A percentile compares a stretch with the other conserved stretches of the same genome.
Conservation (phyloP, 139 green algal species). For the Closterium sp. region DNA sequence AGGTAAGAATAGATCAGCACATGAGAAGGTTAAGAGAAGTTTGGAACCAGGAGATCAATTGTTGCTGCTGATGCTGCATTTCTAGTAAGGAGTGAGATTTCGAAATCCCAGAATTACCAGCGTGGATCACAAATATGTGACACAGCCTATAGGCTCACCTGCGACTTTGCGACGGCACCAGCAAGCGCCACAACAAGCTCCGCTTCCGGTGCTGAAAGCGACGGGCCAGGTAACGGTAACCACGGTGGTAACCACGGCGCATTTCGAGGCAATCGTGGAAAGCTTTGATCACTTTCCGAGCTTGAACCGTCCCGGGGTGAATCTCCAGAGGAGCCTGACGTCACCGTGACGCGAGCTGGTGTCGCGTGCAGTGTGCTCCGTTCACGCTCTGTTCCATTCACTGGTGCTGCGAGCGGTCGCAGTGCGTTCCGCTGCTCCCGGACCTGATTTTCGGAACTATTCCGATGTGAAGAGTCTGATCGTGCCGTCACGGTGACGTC, state of each 20-base stretch:
- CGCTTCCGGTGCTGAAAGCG: neutral
- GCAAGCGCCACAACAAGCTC: neutral
- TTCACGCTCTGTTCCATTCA: too few species aligned
- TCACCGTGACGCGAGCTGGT: too few species aligned
- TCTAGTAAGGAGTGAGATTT: neutral
- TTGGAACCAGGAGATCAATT: neutral
- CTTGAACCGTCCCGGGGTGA: neutral
- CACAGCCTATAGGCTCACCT: neutral
- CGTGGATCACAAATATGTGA: neutral
- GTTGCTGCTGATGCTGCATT: neutral
- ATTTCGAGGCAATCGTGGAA: neutral
- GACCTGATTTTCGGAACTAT: too few species aligned
- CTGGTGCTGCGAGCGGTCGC: too few species aligned
- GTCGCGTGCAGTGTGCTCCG: too few species aligned
- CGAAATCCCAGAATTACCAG: too few species aligned
- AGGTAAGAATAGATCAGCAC: neutral
- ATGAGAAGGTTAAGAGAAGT: neutral
- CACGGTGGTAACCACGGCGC: neutral
- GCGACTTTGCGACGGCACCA: too few species aligned
- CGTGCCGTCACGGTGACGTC: too few species aligned
- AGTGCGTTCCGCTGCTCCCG: too few species aligned
- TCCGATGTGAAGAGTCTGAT: too few species aligned
- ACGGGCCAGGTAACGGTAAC: neutral
- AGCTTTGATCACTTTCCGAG: too few species aligned
- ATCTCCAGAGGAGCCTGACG: neutral